Conservation (phyloP, 148 eudicot species). For the Salicornia ramosissima region DNA sequence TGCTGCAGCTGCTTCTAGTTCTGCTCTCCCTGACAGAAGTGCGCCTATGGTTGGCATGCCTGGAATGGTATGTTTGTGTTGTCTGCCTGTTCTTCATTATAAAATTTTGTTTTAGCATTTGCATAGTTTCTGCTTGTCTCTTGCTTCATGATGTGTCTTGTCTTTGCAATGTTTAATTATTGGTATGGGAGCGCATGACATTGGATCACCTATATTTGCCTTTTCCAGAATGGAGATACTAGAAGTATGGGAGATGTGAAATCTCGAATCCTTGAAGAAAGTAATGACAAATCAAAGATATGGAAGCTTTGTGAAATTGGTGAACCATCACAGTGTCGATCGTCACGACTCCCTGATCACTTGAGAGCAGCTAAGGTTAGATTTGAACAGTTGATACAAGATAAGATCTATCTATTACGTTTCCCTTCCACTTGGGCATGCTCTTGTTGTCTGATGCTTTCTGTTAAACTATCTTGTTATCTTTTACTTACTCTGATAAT, state of each 20-base stretch:
- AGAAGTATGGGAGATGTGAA: constrained; percentile 55
- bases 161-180: background rate
- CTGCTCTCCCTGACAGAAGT: constrained; percentile 55
- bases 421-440: background rate
- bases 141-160: background rate
- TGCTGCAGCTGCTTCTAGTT: constrained; percentile 47
- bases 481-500: background rate
- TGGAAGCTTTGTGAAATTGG: constrained; percentile 72
- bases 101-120: background rate
- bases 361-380: constrained; percentile 63
- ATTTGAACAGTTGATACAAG: background rate
- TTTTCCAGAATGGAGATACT: constrained; percentile 62
- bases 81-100: background rate
- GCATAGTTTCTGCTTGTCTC: background rate
- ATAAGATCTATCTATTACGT: background rate
- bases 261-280: constrained; percentile 53
- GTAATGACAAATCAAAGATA: constrained; percentile 69
- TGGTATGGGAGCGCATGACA: background rate
- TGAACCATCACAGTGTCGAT: constrained; percentile 79
- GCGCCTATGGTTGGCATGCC: constrained; percentile 45
- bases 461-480: background rate
- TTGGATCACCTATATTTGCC: constrained; percentile 1
- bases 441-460: background rate
- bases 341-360: constrained; percentile 68
- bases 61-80: constrained; percentile 45